Evolutionary conservation across 2,329 filamentous ascomycete species (phyloP).

Genomic region (Trichoderma sp.): DNA sequence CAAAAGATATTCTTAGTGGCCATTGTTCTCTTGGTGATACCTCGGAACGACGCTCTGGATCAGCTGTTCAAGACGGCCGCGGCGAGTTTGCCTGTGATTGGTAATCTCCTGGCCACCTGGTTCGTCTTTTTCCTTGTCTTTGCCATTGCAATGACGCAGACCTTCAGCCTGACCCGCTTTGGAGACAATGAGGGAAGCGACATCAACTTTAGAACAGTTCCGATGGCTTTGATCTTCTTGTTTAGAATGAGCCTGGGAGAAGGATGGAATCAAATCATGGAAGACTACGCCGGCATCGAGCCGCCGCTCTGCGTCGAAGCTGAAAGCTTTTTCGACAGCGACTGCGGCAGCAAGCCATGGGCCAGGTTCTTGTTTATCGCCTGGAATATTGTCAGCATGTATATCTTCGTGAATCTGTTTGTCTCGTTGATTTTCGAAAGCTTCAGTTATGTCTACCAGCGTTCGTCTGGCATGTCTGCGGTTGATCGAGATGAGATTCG

Average conservation of each 20-base stretch:
- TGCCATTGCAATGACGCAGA: slow-evolving; percentile 92
- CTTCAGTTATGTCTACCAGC: slow-evolving; percentile 98
- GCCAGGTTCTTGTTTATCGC: slow-evolving; percentile 85
- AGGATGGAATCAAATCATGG: slow-evolving; percentile 96
- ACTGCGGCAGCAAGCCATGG: slow-evolving; percentile 90
- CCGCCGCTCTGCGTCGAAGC: slow-evolving; percentile 77
- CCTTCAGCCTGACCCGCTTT: slow-evolving; percentile 92
- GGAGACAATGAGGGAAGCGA: slow-evolving; percentile 70
- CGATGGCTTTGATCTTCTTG: slow-evolving; percentile 87
- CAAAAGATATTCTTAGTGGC: slow-evolving; percentile 95
- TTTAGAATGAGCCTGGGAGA: slow-evolving; percentile 93
- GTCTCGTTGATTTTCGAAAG: slow-evolving; percentile 99
- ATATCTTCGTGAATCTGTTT: slow-evolving; percentile 97
- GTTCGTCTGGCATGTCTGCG: slow-evolving; percentile 85
- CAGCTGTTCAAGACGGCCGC: slow-evolving; percentile 98
- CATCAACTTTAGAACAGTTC: slow-evolving; percentile 89
- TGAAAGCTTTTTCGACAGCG: slow-evolving; percentile 74
- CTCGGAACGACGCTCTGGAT: slow-evolving; percentile 93
- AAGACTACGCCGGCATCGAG: slow-evolving; percentile 81
- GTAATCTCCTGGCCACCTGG: slow-evolving; percentile 93
- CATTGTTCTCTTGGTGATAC: slow-evolving; percentile 85
- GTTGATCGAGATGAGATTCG: slow-evolving; percentile 92
- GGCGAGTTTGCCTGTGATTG: slow-evolving; percentile 84
- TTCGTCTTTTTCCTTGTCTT: slow-evolving; percentile 95
- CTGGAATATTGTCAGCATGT: slow-evolving; percentile 99